These are phyloP conservation scores for Neckera pumila DNA, from an alignment of 225 moss, liverwort and hornwort species.

Conservation along the genomic window DNA sequence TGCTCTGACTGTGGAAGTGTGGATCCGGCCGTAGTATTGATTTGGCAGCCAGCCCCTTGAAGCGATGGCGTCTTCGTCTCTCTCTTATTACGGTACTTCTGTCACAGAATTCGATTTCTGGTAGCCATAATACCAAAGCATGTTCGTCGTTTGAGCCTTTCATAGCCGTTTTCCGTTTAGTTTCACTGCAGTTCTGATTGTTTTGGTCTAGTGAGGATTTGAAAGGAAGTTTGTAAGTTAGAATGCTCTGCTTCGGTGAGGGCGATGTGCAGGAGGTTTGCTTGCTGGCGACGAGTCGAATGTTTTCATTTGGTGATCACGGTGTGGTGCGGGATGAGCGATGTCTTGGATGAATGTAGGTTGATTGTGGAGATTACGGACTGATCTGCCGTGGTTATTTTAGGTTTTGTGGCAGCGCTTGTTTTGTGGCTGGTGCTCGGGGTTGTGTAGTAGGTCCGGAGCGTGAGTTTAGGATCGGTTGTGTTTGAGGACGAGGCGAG, in stretches of 20 bases:
- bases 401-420: constrained; percentile 13
- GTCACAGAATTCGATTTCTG: neutral
- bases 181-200: neutral
- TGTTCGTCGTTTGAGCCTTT: neutral
- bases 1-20: neutral
- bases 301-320: neutral
- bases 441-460: neutral
- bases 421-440: neutral
- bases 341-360: constrained; percentile 21
- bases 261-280: neutral
- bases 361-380: neutral
- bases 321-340: neutral
- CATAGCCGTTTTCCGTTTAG: neutral
- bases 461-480: constrained; percentile 29
- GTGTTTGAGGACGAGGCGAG: neutral
- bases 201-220: neutral
- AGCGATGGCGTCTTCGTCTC: neutral
- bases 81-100: neutral
- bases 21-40: neutral
- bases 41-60: neutral
- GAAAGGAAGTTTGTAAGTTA: neutral
- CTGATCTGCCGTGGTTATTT: neutral
- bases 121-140: neutral
- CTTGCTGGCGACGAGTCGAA: neutral
- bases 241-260: neutral